Conservation (phyloP, 345 rosid genomes). For the Litchi chinensis region DNA sequence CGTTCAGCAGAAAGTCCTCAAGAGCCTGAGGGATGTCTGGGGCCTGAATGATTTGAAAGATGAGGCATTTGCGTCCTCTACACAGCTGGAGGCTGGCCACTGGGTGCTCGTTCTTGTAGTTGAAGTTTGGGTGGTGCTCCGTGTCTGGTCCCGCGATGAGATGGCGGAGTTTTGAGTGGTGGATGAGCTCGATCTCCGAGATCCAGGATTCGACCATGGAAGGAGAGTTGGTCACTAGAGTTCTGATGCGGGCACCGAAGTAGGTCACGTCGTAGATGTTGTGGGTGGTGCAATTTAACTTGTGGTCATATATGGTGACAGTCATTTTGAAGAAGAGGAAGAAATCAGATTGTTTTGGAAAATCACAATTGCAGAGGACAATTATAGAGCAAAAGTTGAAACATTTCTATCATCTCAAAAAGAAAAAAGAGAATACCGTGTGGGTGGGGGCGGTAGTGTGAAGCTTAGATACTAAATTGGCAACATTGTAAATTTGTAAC, state of each 20-base stretch:
- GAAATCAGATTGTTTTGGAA: no score
- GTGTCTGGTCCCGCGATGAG: conserved; percentile 48
- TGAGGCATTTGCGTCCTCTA: conserved; percentile 34
- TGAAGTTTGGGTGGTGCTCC: conserved; percentile 48
- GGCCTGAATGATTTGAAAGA: conserved; percentile 43
- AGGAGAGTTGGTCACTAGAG: conserved; percentile 37
- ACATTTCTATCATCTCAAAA: no score
- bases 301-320: conserved; percentile 32
- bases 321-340: conserved; percentile 15
- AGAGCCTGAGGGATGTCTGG: conserved; percentile 36
- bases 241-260: conserved; percentile 37
- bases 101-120: conserved; percentile 26
- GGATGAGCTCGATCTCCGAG: conserved; percentile 9
- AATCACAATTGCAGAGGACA: no score
- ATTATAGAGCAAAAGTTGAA: no score
- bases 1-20: conserved; percentile 26
- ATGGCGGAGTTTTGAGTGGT: conserved; percentile 2
- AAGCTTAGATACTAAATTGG: no score
- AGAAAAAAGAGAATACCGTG: no score
- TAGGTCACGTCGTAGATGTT: conserved; percentile 43
- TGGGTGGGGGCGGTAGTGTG: no score
- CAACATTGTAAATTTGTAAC: no score
- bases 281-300: conserved; percentile 38
- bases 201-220: conserved; percentile 39
- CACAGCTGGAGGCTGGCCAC: conserved; percentile 47